Conservation (phyloP, 805 yeast species). For the Suhomyces prunicola region DNA sequence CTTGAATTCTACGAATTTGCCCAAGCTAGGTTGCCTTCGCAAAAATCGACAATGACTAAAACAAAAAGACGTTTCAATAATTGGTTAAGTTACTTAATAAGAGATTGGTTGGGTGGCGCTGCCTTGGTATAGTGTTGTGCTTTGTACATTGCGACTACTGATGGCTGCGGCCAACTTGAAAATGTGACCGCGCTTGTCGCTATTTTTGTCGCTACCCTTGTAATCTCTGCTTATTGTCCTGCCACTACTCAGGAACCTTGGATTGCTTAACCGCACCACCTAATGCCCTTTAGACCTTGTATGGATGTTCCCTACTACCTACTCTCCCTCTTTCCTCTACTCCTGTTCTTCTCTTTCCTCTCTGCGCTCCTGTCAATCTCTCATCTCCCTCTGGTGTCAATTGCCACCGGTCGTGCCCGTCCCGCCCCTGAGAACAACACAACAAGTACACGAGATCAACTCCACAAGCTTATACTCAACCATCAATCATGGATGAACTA, state of each 20-base stretch:
- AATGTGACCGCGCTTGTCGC: neutral
- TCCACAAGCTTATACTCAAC: neutral
- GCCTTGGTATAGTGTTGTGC: too few relatives aligned
- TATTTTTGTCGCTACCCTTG: neutral
- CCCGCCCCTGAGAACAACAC: slow-evolving; percentile 1
- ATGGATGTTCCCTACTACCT: neutral
- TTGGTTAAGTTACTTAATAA: too few relatives aligned
- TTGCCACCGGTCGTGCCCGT: slow-evolving; percentile 3
- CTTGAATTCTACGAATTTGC: too few relatives aligned
- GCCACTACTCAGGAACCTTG: too few relatives aligned
- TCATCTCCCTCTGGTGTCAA: neutral
- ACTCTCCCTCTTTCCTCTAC: neutral
- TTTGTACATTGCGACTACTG: neutral
- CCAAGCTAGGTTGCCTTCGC: too few relatives aligned
- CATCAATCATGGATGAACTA: slow-evolving; percentile 60
- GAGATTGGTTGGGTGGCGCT: too few relatives aligned
- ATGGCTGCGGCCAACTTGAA: neutral
- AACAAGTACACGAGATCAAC: neutral
- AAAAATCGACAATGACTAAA: too few relatives aligned
- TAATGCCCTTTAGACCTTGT: too few relatives aligned
- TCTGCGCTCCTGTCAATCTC: neutral
- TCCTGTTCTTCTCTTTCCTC: neutral
- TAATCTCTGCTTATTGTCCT: too few relatives aligned
- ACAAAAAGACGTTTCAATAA: too few relatives aligned
- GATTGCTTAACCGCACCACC: neutral